Percentiles rank a stretch among this genome's conserved stretches.
Evolutionary conservation across 2,329 filamentous ascomycete genomes (phyloP).

Genomic region (Verticillium klebahnii): DNA sequence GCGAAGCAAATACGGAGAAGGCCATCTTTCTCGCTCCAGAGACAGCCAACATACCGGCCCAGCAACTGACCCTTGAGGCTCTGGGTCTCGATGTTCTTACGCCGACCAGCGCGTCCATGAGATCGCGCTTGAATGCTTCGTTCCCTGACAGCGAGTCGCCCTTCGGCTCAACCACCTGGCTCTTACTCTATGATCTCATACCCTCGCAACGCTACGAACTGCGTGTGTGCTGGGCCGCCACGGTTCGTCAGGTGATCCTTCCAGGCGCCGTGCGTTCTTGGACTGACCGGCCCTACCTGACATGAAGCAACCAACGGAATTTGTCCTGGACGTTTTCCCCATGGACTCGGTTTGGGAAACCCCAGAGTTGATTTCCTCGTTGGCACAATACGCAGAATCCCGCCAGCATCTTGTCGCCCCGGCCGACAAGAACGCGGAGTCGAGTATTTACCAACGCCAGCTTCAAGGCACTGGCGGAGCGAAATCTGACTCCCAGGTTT

Average conservation of each 20-base stretch:
- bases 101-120: constrained; percentile 48
- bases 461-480: background rate
- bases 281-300: constrained; percentile 7
- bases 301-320: constrained; percentile 76
- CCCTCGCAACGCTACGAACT: constrained; percentile 80
- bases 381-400: constrained; percentile 56
- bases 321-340: constrained; percentile 63
- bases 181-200: constrained; percentile 66
- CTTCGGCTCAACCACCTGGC: constrained; percentile 68
- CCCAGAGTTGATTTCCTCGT: constrained; percentile 58
- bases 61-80: constrained; percentile 51
- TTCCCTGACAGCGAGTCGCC: constrained; percentile 56
- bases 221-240: constrained; percentile 89
- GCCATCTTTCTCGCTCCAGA: constrained; percentile 75
- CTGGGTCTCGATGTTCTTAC: constrained; percentile 63
- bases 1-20: constrained; percentile 79
- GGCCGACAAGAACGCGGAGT: constrained; percentile 8
- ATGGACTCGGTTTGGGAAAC: constrained; percentile 57
- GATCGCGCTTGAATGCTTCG: constrained; percentile 59
- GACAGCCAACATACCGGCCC: constrained; percentile 48
- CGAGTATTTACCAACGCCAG: background rate
- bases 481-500: constrained; percentile 22
- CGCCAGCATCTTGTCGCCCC: constrained; percentile 29
- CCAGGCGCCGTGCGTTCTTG: background rate
- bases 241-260: constrained; percentile 49